Base-by-base conservation (phyloP, 257 asterid genomes). In the Capsicum rhomboideum region DNA sequence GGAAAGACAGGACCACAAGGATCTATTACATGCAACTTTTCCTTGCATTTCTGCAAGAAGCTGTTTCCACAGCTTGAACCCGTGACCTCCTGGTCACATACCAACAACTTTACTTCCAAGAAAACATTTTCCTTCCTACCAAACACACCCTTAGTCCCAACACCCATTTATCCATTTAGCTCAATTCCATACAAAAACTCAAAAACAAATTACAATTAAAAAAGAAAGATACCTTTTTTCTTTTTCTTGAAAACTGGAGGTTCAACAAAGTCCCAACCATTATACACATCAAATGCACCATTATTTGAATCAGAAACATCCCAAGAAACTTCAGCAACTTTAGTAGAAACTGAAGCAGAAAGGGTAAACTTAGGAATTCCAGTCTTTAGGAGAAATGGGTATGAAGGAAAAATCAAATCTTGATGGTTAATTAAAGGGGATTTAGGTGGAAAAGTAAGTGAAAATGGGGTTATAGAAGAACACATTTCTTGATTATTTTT, bases 261-360 rank as follows among this genome's bases (percentile, higher is more conserved):
- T 86, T 90, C 91, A 37, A 80, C 87, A 80, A 89, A 82, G 84
- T 86, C 96, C 98, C 99, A 96, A 21, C 99, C 98, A 91, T 96
- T 96, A 87, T 85, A 93, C 64, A 89, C 94, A 82, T 91, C 91
- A 8, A 84, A 31, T 17, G 77, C 86, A 86, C 4, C 40, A 34
- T 34, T 34, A 34, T 46, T 85, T 44, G 52, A 79, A 16, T 91
- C 92, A 83, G 90, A 85, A 14, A 88, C 82, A 21, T 18, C 61
- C 98, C 97, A 94, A 10, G 95, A 90, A 40, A 89, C 42, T 34
- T 87, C 90, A 84, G 79, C 71, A 83, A 87, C 85, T 63, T 89
- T 88, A 82, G 90, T 87, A 46, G 93, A 87, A 72, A 89, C 59
- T 34, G 99, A 90, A 87, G 94, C 89, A 77, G 92, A 84, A 0